phyloP scores from a whole-genome alignment of 495 filamentous ascomycete species.

The Endocarpon pusillum region DNA sequence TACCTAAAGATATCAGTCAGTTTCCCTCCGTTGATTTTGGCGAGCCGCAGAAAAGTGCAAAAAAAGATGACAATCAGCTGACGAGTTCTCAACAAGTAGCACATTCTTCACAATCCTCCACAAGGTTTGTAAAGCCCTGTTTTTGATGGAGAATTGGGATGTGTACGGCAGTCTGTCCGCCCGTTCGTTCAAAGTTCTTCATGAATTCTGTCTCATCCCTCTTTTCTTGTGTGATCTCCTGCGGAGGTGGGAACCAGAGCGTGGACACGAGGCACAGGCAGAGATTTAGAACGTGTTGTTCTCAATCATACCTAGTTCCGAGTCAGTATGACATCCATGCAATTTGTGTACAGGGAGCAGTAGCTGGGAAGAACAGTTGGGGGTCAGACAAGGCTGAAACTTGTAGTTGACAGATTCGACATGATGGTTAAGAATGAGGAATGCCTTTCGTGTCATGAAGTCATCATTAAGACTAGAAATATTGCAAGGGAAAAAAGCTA shows the following conservation, averaged over 20 bases:
- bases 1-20: no score
- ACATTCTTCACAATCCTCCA: slow-evolving; percentile 44
- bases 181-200: slow-evolving; percentile 96
- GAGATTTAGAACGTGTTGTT: slow-evolving; percentile 29
- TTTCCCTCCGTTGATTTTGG: no score
- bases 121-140: slow-evolving; percentile 82
- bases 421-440: slow-evolving; percentile 88
- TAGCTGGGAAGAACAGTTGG: slow-evolving; percentile 11
- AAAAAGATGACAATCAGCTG: no score
- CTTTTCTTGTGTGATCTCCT: slow-evolving; percentile 16
- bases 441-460: slow-evolving; percentile 79
- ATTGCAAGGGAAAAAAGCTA: slow-evolving; percentile 7
- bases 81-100: slow-evolving; percentile 96
- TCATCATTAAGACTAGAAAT: slow-evolving; percentile 50
- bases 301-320: slow-evolving; percentile 24
- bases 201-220: no score
- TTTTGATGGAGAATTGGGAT: slow-evolving; percentile 40
- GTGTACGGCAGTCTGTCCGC: slow-evolving; percentile 86
- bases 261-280: slow-evolving; percentile 8
- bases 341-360: slow-evolving; percentile 9
- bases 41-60: no score
- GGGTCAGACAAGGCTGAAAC: slow-evolving; percentile 99
- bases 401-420: slow-evolving; percentile 67
- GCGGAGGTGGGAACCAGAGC: slow-evolving; percentile 6
- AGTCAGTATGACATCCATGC: slow-evolving; percentile 27